Evolutionary conservation across 768 basidiomycete genomes (phyloP).

Genomic region (Phanerochaete carnosa): DNA sequence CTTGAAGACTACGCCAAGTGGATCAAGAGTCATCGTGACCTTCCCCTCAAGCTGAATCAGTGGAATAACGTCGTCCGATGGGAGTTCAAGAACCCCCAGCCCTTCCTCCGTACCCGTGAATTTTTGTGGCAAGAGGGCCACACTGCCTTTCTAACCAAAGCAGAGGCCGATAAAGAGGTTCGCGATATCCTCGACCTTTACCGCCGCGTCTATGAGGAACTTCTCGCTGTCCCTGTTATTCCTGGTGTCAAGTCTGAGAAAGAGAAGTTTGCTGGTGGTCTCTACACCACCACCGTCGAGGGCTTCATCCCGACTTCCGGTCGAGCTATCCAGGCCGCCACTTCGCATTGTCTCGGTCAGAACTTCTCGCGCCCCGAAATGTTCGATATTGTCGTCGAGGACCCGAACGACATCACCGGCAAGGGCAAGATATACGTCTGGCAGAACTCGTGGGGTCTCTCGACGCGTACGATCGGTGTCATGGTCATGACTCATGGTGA

Average conservation of each 20-base stretch:
- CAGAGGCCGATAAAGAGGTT: constrained; percentile 90
- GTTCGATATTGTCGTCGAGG: constrained; percentile 98
- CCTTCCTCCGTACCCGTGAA: constrained; percentile 98
- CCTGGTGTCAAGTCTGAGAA: constrained; percentile 98
- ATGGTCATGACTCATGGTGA: constrained; percentile 99
- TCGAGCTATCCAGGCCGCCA: constrained; percentile 96
- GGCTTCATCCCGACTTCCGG: constrained; percentile 97
- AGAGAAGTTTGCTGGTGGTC: constrained; percentile 97
- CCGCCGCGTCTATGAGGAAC: constrained; percentile 91
- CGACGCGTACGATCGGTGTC: constrained; percentile 93
- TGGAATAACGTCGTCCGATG: constrained; percentile 99
- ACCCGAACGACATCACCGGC: constrained; percentile 71
- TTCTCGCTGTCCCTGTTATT: constrained; percentile 96
- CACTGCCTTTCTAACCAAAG: constrained; percentile 87
- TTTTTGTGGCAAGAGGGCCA: constrained; percentile 99
- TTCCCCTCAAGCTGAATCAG: constrained; percentile 95
- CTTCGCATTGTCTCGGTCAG: constrained; percentile 96
- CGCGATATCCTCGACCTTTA: constrained; percentile 94
- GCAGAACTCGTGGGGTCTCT: constrained; percentile 99
- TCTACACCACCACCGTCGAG: constrained; percentile 98
- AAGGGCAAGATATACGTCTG: constrained; percentile 80
- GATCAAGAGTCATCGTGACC: constrained; percentile 96
- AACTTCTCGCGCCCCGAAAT: constrained; percentile 96
- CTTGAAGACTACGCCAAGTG: constrained; percentile 92
- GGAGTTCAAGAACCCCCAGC: constrained; percentile 99